Evolutionary conservation across 2,329 filamentous ascomycete genomes (phyloP), one percentile per base, ranked within the genome.

Genomic region (Chaetomiaceae sp.): DNA sequence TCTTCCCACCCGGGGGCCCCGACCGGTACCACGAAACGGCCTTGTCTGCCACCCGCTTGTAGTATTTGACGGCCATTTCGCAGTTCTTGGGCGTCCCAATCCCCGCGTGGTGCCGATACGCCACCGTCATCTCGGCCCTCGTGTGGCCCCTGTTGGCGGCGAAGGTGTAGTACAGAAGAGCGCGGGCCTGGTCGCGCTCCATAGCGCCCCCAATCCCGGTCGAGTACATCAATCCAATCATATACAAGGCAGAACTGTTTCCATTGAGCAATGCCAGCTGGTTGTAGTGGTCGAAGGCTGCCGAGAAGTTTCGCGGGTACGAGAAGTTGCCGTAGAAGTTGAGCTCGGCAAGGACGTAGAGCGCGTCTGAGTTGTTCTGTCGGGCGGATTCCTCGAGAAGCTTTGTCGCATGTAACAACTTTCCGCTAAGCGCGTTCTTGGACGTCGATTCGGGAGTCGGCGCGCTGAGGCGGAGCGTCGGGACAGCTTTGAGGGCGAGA

Each of bases 271-370:
- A 77, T 2, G 92, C 89, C 49, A 99, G 78, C 56, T 85, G 78
- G 57, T 87, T 77, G 70, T 97, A 99, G 73, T 89, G 81, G 59
- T 80, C 76, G 67, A 95, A 96, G 0, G 94, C 89, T 43, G 81
- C 77, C 29, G 80, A 76, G 61, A 96, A 90, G 66, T 96, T 84
- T 59, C 86, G 80, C 1, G 92, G 91, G 64, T 96, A 81, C 20
- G 89, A 87, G 70, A 86, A 95, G 70, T 97, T 96, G 67, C 94
- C 94, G 64, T 94, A 90, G 71, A 97, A 97, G 74, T 95, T 96
- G 79, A 99, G 86, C 67, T 99, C 89, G 16, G 89, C 94, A 21
- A 99, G 78, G 14, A 95, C 76, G 65, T 87, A 96, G 41, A 97
- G 81, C 5, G 94, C 94, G 68, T 99, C 91, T 2, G 89, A 80